Evolutionary conservation across 2,329 filamentous ascomycete genomes (phyloP), one percentile per base, ranked within the genome.

Genomic region (Curvularia sp.): DNA sequence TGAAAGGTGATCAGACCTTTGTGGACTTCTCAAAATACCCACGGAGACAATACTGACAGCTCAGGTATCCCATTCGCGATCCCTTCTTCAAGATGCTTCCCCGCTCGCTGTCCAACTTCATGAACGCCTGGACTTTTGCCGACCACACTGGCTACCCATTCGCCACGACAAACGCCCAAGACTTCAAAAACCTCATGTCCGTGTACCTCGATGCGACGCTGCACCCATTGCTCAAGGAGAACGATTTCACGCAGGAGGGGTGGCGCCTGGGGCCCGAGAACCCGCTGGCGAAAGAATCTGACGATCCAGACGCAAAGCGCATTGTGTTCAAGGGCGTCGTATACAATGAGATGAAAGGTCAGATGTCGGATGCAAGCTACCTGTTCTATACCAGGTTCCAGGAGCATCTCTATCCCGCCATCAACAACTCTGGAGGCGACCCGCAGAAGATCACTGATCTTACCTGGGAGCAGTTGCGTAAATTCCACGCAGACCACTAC

Each of bases 71-170:
- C n/a, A 94, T 99, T 57, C 92, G 95, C 61, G 95, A 99, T 73
- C 95, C 95, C 0, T 99, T 99, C 83, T 99, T 99, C 84, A 99
- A 98, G 85, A 99, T 99, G 95, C 86, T 99, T 25, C 95, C 95
- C 21, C 88, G 95, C 68, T 97, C 95, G 5, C 84, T 99, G n/a
- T 97, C 95, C 64, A 99, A 98, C 79, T 99, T 97, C 75, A 99
- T 99, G 95, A 99, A 99, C 77, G 95, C 95, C 60, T 97, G 98
- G 75, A 99, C 95, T 41, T 93, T 93, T 25, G 90, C 93, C 21
- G 94, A 98, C 73, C 93, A 99, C 77, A 99, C 95, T 10, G 96
- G 92, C 67, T 99, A 99, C 74, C 95, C 95, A 1, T 99, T 99
- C 77, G 93, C 95, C 55, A 99, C 95, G 2, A 99, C 95, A 23